phyloP scores from a whole-genome alignment of 1,284 basidiomycete genomes.

The Malassezia japonica region DNA sequence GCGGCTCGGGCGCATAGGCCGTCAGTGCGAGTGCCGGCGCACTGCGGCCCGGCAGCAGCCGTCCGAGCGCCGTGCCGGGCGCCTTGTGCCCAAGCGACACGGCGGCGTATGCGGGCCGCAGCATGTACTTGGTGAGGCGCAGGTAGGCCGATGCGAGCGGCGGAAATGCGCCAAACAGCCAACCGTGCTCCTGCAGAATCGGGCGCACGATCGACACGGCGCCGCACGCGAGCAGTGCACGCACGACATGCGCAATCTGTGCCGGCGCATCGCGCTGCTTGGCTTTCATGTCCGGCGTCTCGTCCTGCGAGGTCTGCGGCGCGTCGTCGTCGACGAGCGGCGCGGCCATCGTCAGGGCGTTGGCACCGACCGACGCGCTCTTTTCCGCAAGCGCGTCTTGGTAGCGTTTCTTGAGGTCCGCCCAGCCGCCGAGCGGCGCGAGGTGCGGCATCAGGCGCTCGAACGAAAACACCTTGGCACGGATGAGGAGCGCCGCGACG shows the following conservation, averaged over 20 bases:
- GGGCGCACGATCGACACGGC: constrained; percentile 66
- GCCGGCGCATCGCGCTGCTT: constrained; percentile 55
- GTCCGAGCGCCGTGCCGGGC: not conserved
- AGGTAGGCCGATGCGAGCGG: constrained; percentile 67
- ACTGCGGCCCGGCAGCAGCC: not conserved
- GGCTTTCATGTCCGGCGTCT: constrained; percentile 50
- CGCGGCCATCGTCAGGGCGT: constrained; percentile 73
- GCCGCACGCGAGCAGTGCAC: constrained; percentile 75
- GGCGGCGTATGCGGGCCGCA: constrained; percentile 34
- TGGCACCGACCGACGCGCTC: constrained; percentile 59
- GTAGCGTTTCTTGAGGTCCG: constrained; percentile 59
- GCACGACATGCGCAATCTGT: constrained; percentile 70
- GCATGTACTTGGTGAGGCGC: constrained; percentile 35
- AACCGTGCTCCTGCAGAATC: constrained; percentile 72
- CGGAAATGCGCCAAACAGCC: constrained; percentile 67
- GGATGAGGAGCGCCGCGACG: constrained; percentile 75
- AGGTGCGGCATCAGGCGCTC: constrained; percentile 81
- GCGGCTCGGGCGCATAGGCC: constrained; percentile 34
- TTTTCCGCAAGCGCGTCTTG: constrained; percentile 57
- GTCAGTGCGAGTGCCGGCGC: constrained; percentile 23
- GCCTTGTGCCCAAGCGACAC: not conserved
- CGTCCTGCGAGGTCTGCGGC: constrained; percentile 50
- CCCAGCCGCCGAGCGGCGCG: constrained; percentile 39
- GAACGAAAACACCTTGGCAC: constrained; percentile 71
- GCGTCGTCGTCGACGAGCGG: constrained; percentile 64